Conservation (phyloP, 768 basidiomycete genomes). For the Leccinum obscurum region DNA sequence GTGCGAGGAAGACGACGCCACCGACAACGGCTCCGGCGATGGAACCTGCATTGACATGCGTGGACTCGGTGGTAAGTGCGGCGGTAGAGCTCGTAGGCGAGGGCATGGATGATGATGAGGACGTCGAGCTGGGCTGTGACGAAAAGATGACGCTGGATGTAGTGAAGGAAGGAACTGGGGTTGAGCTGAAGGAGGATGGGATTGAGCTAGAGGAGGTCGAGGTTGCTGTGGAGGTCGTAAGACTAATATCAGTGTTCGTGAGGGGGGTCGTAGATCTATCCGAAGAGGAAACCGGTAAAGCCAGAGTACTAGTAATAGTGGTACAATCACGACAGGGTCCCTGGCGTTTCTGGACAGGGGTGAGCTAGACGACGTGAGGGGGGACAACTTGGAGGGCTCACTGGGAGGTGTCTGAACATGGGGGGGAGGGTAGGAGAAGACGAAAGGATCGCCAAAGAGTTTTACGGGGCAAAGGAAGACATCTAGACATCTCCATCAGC, state of each 20-base stretch:
- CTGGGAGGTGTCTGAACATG: background rate
- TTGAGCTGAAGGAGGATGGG: background rate
- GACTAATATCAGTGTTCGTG: background rate
- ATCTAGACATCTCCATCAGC: background rate
- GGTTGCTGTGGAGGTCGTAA: background rate
- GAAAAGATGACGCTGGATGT: background rate
- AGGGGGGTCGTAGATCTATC: background rate
- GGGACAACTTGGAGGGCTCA: background rate
- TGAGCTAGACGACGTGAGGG: slow-evolving; percentile 3
- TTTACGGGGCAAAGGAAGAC: background rate
- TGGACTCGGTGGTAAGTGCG: slow-evolving; percentile 15
- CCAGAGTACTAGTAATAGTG: background rate
- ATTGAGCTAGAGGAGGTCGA: background rate
- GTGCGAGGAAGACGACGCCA: slow-evolving; percentile 40
- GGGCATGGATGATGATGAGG: background rate
- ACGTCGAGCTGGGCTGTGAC: background rate
- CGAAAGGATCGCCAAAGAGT: background rate
- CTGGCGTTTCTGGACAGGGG: slow-evolving; percentile 2
- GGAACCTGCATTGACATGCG: slow-evolving; percentile 36
- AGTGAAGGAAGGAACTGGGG: background rate
- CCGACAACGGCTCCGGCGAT: slow-evolving; percentile 59
- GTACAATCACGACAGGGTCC: background rate
- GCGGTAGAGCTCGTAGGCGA: background rate
- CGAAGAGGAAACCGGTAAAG: background rate
- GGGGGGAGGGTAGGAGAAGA: background rate